These are phyloP conservation scores for Gossypium turneri DNA, from an alignment of 345 rosid genomes.

Conservation along the genomic window DNA sequence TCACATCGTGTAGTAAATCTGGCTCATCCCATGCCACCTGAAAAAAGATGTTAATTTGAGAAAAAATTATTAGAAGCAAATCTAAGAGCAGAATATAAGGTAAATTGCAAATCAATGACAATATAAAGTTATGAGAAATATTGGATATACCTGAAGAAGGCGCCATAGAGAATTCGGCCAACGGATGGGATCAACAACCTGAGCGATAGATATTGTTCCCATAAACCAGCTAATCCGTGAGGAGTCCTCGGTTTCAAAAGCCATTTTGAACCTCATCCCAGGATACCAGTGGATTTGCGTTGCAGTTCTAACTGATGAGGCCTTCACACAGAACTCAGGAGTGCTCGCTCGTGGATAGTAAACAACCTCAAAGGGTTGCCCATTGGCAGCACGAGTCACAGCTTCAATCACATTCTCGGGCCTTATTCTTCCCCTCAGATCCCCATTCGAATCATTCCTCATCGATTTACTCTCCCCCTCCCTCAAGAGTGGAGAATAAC, in stretches of 20 bases:
- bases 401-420: slow-evolving; percentile 70
- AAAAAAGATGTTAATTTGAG: slow-evolving; percentile 19
- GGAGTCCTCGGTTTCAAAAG: slow-evolving; percentile 90
- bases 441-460: slow-evolving; percentile 37
- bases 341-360: slow-evolving; percentile 85
- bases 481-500: slow-evolving; percentile 44
- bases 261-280: slow-evolving; percentile 95
- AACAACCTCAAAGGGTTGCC: slow-evolving; percentile 73
- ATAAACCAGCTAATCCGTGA: slow-evolving; percentile 96
- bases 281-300: slow-evolving; percentile 82
- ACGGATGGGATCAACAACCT: slow-evolving; percentile 62
- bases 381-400: slow-evolving; percentile 54
- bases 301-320: slow-evolving; percentile 53
- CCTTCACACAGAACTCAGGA: slow-evolving; percentile 82
- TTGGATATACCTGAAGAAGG: slow-evolving; percentile 64
- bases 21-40: slow-evolving; percentile 99
- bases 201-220: slow-evolving; percentile 84
- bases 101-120: neutral
- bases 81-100: neutral
- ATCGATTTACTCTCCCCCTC: slow-evolving; percentile 51
- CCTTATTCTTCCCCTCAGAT: slow-evolving; percentile 49
- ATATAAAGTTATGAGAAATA: neutral
- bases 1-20: slow-evolving; percentile 88
- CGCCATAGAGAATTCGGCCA: slow-evolving; percentile 99
- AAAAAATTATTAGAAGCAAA: neutral